These are phyloP conservation scores for Moesziomyces parantarcticus DNA, from an alignment of 1,284 basidiomycete species.

Conservation along the genomic window DNA sequence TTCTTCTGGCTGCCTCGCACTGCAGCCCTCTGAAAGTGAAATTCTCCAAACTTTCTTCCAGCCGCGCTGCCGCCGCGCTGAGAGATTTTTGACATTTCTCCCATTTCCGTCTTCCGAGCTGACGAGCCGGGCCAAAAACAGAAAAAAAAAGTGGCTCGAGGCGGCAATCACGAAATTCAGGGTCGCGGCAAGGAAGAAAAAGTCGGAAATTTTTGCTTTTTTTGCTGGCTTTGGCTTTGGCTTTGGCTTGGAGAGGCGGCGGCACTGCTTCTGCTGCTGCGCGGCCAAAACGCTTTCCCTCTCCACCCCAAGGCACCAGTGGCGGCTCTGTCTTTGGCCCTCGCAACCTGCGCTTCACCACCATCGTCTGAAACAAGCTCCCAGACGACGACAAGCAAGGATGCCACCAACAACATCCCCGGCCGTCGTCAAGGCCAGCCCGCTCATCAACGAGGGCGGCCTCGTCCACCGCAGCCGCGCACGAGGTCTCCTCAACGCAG, in stretches of 20 bases:
- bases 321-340: neutral
- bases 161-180: constrained; percentile 8
- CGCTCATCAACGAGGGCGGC: constrained; percentile 60
- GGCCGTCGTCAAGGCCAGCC: constrained; percentile 38
- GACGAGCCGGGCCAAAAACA: no score
- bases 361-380: neutral
- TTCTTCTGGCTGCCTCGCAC: constrained; percentile 1
- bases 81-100: neutral
- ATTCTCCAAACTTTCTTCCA: constrained; percentile 8
- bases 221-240: no score
- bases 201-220: constrained; percentile 16
- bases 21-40: neutral
- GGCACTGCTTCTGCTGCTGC: no score
- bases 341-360: no score
- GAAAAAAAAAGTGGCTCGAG: neutral
- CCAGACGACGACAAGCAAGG: neutral
- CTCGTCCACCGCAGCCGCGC: constrained; percentile 61
- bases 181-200: constrained; percentile 14
- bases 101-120: constrained; percentile 19
- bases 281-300: no score
- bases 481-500: constrained; percentile 63
- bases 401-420: constrained; percentile 41
- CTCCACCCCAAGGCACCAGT: no score
- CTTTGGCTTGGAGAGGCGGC: no score
- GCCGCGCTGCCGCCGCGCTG: neutral